Conservation (phyloP, 1,284 basidiomycete species). For the Cystobasidium pallidum region DNA sequence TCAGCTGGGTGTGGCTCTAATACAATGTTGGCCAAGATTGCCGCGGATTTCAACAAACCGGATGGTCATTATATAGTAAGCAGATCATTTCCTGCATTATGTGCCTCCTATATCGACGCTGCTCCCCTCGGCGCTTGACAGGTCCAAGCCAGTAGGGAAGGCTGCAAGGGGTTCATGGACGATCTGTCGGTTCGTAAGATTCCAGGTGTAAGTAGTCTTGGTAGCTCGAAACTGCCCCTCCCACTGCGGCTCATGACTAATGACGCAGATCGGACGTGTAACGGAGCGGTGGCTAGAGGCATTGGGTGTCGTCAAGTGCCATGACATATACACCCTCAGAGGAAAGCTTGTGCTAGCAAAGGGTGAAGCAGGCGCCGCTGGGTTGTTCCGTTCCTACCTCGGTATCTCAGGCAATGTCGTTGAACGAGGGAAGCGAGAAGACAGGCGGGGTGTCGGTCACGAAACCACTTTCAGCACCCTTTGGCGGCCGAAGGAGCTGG, state of each 20-base stretch:
- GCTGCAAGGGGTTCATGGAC: conserved; percentile 73
- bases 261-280: conserved; percentile 65
- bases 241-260: neutral
- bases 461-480: conserved; percentile 66
- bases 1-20: conserved; percentile 69
- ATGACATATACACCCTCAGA: conserved; percentile 77
- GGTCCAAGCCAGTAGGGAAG: conserved; percentile 60
- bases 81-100: too few relatives aligned
- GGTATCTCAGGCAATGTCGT: conserved; percentile 84
- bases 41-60: conserved; percentile 73
- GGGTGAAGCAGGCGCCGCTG: conserved; percentile 45
- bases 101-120: too few relatives aligned
- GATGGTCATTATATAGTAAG: conserved; percentile 83
- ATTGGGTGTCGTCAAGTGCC: conserved; percentile 83
- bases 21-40: conserved; percentile 76
- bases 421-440: conserved; percentile 71
- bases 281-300: conserved; percentile 82
- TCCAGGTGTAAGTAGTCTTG: conserved; percentile 71
- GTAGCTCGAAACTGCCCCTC: neutral
- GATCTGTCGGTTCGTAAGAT: conserved; percentile 76
- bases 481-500: conserved; percentile 31
- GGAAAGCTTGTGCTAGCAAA: conserved; percentile 65
- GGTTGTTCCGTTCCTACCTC: conserved; percentile 65
- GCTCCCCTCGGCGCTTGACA: too few relatives aligned
- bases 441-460: conserved; percentile 84